These are phyloP conservation scores for Sporothrix variecibatus DNA, from an alignment of 2,329 filamentous ascomycete species.

Conservation along the genomic window DNA sequence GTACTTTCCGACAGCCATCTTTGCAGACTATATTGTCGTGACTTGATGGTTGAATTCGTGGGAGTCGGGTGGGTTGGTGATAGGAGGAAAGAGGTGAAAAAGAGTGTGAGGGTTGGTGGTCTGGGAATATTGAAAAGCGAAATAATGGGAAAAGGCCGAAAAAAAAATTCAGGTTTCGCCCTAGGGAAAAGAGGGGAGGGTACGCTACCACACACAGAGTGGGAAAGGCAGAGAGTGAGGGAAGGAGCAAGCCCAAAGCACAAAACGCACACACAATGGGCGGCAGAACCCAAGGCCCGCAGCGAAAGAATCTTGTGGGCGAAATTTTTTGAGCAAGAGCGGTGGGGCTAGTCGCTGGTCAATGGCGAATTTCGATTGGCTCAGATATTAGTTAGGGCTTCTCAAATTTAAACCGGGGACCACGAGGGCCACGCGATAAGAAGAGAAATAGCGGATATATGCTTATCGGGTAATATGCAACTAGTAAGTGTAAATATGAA, in stretches of 20 bases:
- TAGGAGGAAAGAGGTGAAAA: constrained; percentile 34
- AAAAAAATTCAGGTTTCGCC: constrained; percentile 24
- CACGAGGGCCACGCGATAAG: constrained; percentile 27
- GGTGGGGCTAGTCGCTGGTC: neutral
- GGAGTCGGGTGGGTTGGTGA: constrained; percentile 36
- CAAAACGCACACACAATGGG: constrained; percentile 23
- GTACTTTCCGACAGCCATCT: constrained; percentile 63
- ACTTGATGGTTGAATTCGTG: constrained; percentile 42
- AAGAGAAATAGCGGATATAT: neutral
- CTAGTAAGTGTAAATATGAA: neutral
- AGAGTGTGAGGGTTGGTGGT: constrained; percentile 20
- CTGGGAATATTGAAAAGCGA: constrained; percentile 21
- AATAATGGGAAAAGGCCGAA: constrained; percentile 18
- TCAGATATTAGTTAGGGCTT: constrained; percentile 29
- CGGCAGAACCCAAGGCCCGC: constrained; percentile 2
- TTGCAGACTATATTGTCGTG: constrained; percentile 53
- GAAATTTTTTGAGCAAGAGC: constrained; percentile 34
- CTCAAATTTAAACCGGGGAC: constrained; percentile 15
- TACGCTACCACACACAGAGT: constrained; percentile 14
- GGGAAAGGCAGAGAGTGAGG: neutral
- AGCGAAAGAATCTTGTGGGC: constrained; percentile 33
- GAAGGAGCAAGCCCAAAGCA: constrained; percentile 22
- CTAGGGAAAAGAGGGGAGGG: constrained; percentile 28
- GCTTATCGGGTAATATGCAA: neutral
- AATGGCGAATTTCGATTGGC: constrained; percentile 24